Percentiles rank a stretch among this genome's conserved stretches.
These are phyloP conservation scores for Pterulicium gracile DNA, from an alignment of 1,284 basidiomycete genomes.

Conservation along the genomic window DNA sequence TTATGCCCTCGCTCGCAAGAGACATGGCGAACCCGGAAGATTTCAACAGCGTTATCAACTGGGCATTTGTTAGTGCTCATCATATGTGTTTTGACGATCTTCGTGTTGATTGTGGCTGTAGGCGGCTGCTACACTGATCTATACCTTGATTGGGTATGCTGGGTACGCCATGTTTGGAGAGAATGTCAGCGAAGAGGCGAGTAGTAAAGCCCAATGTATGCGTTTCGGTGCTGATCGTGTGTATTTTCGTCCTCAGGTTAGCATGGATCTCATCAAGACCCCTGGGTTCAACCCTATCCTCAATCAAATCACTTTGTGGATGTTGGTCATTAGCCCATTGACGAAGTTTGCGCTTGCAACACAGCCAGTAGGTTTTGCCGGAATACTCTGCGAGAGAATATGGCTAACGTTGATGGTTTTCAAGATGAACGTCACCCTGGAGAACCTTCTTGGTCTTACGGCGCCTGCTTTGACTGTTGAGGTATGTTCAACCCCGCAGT, in stretches of 20 bases:
- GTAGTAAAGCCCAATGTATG: slow-evolving; percentile 11
- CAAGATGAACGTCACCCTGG: slow-evolving; percentile 71
- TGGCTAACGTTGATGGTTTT: slow-evolving; percentile 7
- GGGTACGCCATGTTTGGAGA: slow-evolving; percentile 93
- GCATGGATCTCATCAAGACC: slow-evolving; percentile 70
- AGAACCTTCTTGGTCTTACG: slow-evolving; percentile 64
- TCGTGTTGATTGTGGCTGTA: slow-evolving; percentile 19
- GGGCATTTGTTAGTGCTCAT: slow-evolving; percentile 58
- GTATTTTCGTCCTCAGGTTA: slow-evolving; percentile 45
- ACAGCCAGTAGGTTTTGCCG: slow-evolving; percentile 72
- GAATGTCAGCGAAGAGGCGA: slow-evolving; percentile 73
- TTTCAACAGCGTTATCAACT: slow-evolving; percentile 78
- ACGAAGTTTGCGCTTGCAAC: slow-evolving; percentile 85
- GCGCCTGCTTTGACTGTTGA: slow-evolving; percentile 24
- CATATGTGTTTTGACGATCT: slow-evolving; percentile 15
- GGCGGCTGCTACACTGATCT: slow-evolving; percentile 71
- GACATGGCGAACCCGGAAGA: slow-evolving; percentile 83
- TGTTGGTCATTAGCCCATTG: slow-evolving; percentile 82
- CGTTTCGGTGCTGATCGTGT: slow-evolving; percentile 2
- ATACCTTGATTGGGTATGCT: slow-evolving; percentile 71
- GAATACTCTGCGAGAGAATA: not conserved
- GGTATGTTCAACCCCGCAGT: slow-evolving; percentile 27
- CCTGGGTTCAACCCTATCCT: slow-evolving; percentile 66
- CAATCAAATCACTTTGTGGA: slow-evolving; percentile 78
- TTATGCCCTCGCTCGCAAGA: slow-evolving; percentile 81